Evolutionary conservation across 2,329 filamentous ascomycete genomes (phyloP).

Genomic region (Calonectria leucothoes): DNA sequence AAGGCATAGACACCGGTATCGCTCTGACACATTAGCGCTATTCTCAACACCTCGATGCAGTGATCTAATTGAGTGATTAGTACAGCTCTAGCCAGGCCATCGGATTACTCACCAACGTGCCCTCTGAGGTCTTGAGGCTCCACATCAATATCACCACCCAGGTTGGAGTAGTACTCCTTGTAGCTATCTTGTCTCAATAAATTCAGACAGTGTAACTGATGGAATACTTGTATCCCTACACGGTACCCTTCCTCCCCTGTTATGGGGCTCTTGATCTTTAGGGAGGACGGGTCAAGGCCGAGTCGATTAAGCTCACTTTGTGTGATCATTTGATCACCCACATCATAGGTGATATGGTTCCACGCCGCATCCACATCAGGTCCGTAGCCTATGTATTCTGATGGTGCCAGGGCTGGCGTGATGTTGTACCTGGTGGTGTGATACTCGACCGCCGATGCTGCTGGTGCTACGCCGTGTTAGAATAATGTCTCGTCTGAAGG

Average conservation of each 20-base stretch:
- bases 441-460: slow-evolving; percentile 59
- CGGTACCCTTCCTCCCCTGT: slow-evolving; percentile 69
- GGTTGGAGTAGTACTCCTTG: slow-evolving; percentile 60
- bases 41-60: slow-evolving; percentile 54
- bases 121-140: slow-evolving; percentile 34
- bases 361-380: slow-evolving; percentile 68
- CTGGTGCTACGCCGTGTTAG: slow-evolving; percentile 53
- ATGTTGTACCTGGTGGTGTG: slow-evolving; percentile 62
- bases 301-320: slow-evolving; percentile 64
- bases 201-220: slow-evolving; percentile 63
- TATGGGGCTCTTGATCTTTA: slow-evolving; percentile 66
- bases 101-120: slow-evolving; percentile 25
- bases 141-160: slow-evolving; percentile 61
- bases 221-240: slow-evolving; percentile 69
- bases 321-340: slow-evolving; percentile 71
- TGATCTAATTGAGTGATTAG: slow-evolving; percentile 24
- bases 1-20: slow-evolving; percentile 68
- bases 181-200: slow-evolving; percentile 60
- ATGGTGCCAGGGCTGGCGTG: slow-evolving; percentile 55
- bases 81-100: background rate
- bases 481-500: fast-evolving
- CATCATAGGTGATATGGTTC: slow-evolving; percentile 61
- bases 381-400: slow-evolving; percentile 66
- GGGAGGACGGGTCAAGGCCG: slow-evolving; percentile 62
- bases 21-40: slow-evolving; percentile 66